Conservation (phyloP, 768 basidiomycete genomes). For the Rhizopogon vulgaris region DNA sequence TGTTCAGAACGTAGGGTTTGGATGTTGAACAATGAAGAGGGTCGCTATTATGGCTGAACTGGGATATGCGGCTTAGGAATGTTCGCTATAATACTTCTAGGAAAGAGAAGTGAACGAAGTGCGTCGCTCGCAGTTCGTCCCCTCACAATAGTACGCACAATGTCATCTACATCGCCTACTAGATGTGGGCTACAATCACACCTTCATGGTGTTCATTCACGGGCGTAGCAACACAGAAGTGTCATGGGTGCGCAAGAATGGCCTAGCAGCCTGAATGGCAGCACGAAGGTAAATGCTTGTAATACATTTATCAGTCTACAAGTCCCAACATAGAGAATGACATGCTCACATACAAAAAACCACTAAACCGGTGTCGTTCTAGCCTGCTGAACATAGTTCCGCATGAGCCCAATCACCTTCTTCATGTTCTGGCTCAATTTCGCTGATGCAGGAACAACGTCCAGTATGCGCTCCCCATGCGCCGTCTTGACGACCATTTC, state of each 20-base stretch:
- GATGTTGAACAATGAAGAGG: not conserved
- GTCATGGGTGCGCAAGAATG: not conserved
- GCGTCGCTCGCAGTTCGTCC: not conserved
- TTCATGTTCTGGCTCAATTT: conserved; percentile 81
- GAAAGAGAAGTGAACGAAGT: not conserved
- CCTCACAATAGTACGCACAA: not conserved
- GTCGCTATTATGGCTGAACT: not conserved
- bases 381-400: conserved; percentile 55
- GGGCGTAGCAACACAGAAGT: not conserved
- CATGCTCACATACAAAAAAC: not conserved
- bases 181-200: not conserved
- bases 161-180: not conserved
- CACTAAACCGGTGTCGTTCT: conserved; percentile 10
- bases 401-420: conserved; percentile 63
- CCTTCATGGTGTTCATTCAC: not conserved
- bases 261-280: not conserved
- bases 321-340: not conserved
- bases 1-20: not conserved
- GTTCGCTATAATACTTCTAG: not conserved
- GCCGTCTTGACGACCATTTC: conserved; percentile 35
- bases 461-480: conserved; percentile 30
- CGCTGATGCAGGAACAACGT: conserved; percentile 79
- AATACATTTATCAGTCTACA: not conserved
- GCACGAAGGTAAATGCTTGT: not conserved
- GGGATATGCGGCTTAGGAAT: not conserved